Percentiles rank a stretch among this genome's conserved stretches.
phyloP scores from a whole-genome alignment of 805 yeast genomes.

The Myxozyma sirexii region DNA sequence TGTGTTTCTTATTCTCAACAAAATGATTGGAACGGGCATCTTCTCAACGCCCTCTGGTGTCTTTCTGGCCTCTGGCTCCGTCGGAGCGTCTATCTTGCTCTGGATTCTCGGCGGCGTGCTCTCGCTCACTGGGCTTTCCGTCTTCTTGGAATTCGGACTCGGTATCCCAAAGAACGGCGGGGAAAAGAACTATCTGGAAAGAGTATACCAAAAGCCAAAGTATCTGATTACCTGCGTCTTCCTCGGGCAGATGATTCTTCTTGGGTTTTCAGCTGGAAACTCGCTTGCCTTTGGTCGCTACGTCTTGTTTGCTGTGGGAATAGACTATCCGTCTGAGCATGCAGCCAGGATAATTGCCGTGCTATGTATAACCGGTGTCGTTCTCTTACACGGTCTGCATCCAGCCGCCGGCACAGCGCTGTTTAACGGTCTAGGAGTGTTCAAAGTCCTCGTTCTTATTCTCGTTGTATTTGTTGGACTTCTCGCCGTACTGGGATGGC shows the following conservation, averaged over 20 bases:
- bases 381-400: constrained; percentile 52
- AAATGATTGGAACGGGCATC: constrained; percentile 76
- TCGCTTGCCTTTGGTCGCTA: constrained; percentile 68
- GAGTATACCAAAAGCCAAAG: constrained; percentile 58
- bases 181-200: constrained; percentile 66
- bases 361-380: constrained; percentile 51
- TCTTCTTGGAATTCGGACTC: constrained; percentile 66
- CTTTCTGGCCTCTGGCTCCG: constrained; percentile 58
- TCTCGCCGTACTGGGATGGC: constrained; percentile 45
- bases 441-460: constrained; percentile 55
- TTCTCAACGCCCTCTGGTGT: constrained; percentile 70
- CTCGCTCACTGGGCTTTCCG: constrained; percentile 57
- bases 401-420: constrained; percentile 56
- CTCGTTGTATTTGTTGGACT: constrained; percentile 55
- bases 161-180: constrained; percentile 70
- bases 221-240: constrained; percentile 54
- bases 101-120: constrained; percentile 68
- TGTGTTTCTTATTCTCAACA: constrained; percentile 56
- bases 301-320: constrained; percentile 50
- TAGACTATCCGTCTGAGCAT: constrained; percentile 43
- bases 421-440: constrained; percentile 57
- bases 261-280: constrained; percentile 66
- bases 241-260: constrained; percentile 57
- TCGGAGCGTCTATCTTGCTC: constrained; percentile 57
- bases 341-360: constrained; percentile 54